Evolutionary conservation across 306 rosid genomes (phyloP), one percentile per base, ranked within the genome.

Genomic region (Ochetophila trinervis): DNA sequence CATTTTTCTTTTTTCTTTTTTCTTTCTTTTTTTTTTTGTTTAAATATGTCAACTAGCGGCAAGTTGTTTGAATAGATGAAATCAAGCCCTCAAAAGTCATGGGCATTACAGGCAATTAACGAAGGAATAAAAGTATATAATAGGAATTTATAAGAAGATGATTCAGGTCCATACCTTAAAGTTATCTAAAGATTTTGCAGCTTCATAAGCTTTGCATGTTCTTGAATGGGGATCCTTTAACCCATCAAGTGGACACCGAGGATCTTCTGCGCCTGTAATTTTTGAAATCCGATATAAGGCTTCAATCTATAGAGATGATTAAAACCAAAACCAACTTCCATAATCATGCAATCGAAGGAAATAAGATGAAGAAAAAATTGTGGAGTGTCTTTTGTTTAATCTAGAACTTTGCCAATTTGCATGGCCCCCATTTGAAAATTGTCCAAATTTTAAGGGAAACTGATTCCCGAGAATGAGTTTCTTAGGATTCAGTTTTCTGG

Each of bases 191-290:
- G 68, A 30, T 32, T 80, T 63, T 51, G 75, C 74, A 60, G 54
- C 76, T 74, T 10, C 68, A 16, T 90, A 86, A 19, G 80, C 86
- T 76, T 65, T 49, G 71, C 50, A 32, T 54, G 84, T 81, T 68
- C 74, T 76, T 59, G 78, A 65, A 48, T 36, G 52, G 8, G 83
- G 74, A 68, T 57, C 62, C 22, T 81, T 80, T 79, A 90, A 73
- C 62, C 99, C 97, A 24, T 36, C 82, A 45, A 73, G 47, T 8
- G 90, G 96, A 63, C 97, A 89, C 59, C 91, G 84, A 71, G 87
- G 96, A 79, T 93, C 97, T 74, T 84, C 90, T 3, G 83, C 90
- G 56, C 97, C 99, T 93, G 53, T 36, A 69, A 69, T 72, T 81
- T 63, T 57, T 48, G n/a, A 22, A 68, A 67, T 30, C 58, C 47